These are phyloP conservation scores for Mycocentrospora acerina DNA, from an alignment of 2,329 filamentous ascomycete genomes.

Conservation along the genomic window DNA sequence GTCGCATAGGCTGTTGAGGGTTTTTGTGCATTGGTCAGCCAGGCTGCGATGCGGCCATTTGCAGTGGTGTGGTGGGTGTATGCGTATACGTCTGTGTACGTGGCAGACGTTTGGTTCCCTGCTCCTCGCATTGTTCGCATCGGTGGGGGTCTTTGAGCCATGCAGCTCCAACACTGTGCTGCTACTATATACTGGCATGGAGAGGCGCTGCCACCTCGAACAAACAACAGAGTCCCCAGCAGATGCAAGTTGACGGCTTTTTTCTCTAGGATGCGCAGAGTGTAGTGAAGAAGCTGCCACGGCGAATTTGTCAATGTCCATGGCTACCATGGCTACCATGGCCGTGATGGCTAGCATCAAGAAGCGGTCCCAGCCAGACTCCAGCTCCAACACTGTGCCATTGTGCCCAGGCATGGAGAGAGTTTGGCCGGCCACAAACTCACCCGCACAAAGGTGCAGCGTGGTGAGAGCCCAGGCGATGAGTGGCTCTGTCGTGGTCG, in stretches of 20 bases:
- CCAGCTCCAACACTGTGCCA: constrained; percentile 5
- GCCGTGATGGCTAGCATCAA: not conserved
- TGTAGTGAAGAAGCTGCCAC: not conserved
- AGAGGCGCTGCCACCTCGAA: no score
- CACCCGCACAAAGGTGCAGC: constrained; percentile 41
- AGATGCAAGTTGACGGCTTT: constrained; percentile 4
- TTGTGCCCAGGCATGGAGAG: constrained; percentile 39
- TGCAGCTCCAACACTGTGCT: no score
- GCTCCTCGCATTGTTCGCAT: no score
- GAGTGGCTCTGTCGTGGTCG: constrained; percentile 33
- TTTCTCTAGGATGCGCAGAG: not conserved
- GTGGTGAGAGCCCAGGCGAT: constrained; percentile 29
- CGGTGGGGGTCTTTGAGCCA: no score
- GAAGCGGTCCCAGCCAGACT: no score
- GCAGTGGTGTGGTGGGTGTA: not conserved
- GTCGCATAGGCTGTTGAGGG: not conserved
- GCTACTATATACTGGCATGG: no score
- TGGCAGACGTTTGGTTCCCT: no score
- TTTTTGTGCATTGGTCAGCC: not conserved
- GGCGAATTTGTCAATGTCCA: not conserved
- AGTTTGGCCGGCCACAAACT: constrained; percentile 34
- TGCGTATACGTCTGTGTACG: no score
- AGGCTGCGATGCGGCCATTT: not conserved
- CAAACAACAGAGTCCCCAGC: no score
- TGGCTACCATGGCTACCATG: not conserved